Evolutionary conservation across 1,284 basidiomycete genomes (phyloP), one percentile per base, ranked within the genome.

Genomic region (Athelia sp.): DNA sequence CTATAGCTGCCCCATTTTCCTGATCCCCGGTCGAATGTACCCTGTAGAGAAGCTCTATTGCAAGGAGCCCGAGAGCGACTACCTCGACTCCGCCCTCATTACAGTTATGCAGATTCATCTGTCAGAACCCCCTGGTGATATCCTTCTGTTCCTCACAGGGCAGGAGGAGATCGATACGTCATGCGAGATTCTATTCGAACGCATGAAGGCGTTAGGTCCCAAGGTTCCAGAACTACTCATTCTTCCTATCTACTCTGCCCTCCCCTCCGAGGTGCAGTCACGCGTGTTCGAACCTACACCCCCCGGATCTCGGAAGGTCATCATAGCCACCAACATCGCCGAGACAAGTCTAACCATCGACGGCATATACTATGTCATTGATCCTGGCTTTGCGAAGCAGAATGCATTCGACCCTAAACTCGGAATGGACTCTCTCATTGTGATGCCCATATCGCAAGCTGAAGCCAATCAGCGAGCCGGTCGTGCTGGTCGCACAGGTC

Each of bases 41-140:
- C 96, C 96, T 2, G 97, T 99, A 54, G 97, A 99, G 68, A 82
- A 93, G 40, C 75, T 99, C 18, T 98, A 99, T 72, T 98, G 96
- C 56, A 98, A 98, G 68, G 96, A 99, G 63, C 96, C 97, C 0
- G 97, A 99, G 69, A 81, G 82, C n/a, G 97, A 99, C 68, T 99
- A 99, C 68, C 82, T 99, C 52, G 97, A 99, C 61, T 95, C 96
- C 0, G 93, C 94, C 18, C 84, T 99, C 53, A 99, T 98, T 62
- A 99, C 96, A 1, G 91, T 98, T 62, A 96, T 99, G 89, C 96
- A 99, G 70, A 99, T 99, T 56, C 97, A 99, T 65, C 80, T 98
- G 4, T 97, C 96, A 49, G 96, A 98, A 64, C 96, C 96, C 21
- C 91, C 93, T 1, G 97, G 97, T 49, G 97, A 98, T 64, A 80